These are phyloP conservation scores for Crithidia mellificae DNA, from an alignment of 208 protist genomes.

Conservation along the genomic window DNA sequence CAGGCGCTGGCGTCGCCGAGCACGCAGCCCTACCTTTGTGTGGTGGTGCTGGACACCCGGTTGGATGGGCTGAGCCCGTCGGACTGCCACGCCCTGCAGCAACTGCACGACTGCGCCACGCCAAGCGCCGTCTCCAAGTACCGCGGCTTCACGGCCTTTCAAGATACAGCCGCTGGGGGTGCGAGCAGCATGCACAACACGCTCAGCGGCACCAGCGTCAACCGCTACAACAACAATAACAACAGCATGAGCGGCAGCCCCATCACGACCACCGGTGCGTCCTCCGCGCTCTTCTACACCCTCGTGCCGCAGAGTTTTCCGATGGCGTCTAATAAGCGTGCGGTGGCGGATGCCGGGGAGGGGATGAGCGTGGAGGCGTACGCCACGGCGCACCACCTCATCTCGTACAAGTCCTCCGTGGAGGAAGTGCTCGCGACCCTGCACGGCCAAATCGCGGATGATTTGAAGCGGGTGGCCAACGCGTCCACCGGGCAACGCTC, in stretches of 20 bases:
- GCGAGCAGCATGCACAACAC: neutral
- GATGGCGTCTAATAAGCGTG: neutral
- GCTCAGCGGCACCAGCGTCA: neutral
- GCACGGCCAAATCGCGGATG: constrained; percentile 22
- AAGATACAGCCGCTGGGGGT: neutral
- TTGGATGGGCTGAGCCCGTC: constrained; percentile 28
- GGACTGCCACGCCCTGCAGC: constrained; percentile 32
- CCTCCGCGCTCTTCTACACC: constrained; percentile 22
- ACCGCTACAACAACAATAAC: neutral
- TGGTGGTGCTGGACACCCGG: constrained; percentile 46
- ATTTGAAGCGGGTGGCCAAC: neutral
- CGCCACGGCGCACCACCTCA: constrained; percentile 21
- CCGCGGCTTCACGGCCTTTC: constrained; percentile 5
- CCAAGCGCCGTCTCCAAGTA: neutral
- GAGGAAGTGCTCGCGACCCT: constrained; percentile 36
- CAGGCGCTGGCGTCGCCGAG: constrained; percentile 18
- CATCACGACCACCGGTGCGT: neutral
- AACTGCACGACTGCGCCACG: constrained; percentile 26
- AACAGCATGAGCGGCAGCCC: neutral
- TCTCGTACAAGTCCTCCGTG: constrained; percentile 33
- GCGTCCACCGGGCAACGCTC: neutral
- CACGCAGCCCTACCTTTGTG: constrained; percentile 29
- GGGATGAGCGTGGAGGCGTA: constrained; percentile 28
- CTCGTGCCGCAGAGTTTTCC: constrained; percentile 14
- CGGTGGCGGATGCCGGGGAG: constrained; percentile 3